These are phyloP conservation scores for Paracoccidioides brasiliensis DNA, from an alignment of 2,329 filamentous ascomycete genomes.

Conservation along the genomic window DNA sequence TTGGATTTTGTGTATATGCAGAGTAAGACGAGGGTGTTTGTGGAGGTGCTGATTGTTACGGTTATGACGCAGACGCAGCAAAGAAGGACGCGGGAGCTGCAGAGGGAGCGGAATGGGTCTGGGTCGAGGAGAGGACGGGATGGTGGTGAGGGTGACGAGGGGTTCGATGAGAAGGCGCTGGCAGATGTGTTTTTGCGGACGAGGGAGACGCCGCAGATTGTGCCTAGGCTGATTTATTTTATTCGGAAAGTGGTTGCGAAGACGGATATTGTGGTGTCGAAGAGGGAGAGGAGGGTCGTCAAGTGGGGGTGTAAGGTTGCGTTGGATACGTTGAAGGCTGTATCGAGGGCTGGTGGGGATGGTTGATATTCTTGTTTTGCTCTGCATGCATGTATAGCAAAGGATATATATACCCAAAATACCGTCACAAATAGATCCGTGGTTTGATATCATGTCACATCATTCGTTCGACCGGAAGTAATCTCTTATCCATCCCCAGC, in stretches of 20 bases:
- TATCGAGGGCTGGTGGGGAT: slow-evolving; percentile 7
- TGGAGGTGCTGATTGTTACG: slow-evolving; percentile 67
- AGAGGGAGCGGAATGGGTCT: slow-evolving; percentile 7
- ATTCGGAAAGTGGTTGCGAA: slow-evolving; percentile 60
- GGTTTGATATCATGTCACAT: not conserved
- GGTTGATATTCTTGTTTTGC: not conserved
- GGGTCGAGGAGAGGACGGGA: slow-evolving; percentile 14
- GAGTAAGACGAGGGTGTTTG: slow-evolving; percentile 60
- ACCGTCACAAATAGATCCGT: not conserved
- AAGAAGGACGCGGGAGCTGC: slow-evolving; percentile 18
- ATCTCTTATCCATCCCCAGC: slow-evolving; percentile 2
- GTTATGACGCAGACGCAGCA: slow-evolving; percentile 56
- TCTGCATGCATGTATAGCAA: not conserved
- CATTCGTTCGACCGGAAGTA: not conserved
- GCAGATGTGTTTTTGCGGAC: slow-evolving; percentile 54
- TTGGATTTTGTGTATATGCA: slow-evolving; percentile 70
- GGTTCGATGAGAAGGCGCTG: slow-evolving; percentile 45
- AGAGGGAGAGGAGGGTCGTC: slow-evolving; percentile 40
- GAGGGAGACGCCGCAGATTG: slow-evolving; percentile 52
- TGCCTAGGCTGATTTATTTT: slow-evolving; percentile 66
- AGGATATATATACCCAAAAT: not conserved
- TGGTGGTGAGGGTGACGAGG: slow-evolving; percentile 14
- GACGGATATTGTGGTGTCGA: slow-evolving; percentile 42
- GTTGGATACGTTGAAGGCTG: slow-evolving; percentile 28
- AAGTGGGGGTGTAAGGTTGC: slow-evolving; percentile 33